phyloP scores from a whole-genome alignment of 768 basidiomycete species.

The Podaxis sp. region DNA sequence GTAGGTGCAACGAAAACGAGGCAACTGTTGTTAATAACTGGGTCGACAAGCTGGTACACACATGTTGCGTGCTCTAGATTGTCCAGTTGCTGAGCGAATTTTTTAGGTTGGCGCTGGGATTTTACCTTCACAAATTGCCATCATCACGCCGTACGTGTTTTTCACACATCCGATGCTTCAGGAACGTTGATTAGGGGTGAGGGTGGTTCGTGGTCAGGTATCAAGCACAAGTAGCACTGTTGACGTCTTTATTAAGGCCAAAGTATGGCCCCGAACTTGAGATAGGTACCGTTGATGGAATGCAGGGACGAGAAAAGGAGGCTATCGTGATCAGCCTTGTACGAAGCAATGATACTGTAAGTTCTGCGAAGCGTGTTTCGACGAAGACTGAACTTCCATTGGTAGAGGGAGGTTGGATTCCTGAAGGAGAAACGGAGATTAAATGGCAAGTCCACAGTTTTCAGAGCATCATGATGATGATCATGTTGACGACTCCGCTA shows the following conservation, averaged over 20 bases:
- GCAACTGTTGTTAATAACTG: slow-evolving; percentile 79
- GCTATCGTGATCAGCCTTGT: slow-evolving; percentile 92
- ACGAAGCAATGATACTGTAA: slow-evolving; percentile 80
- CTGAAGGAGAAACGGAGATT: slow-evolving; percentile 87
- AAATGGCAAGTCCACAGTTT: slow-evolving; percentile 53
- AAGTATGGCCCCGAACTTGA: slow-evolving; percentile 68
- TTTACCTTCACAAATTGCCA: slow-evolving; percentile 67
- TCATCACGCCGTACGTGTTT: slow-evolving; percentile 73
- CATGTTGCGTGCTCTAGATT: background rate
- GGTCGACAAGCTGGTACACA: slow-evolving; percentile 69
- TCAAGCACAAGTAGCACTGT: slow-evolving; percentile 88
- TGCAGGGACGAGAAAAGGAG: slow-evolving; percentile 97
- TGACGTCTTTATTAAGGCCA: slow-evolving; percentile 73
- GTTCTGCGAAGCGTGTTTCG: slow-evolving; percentile 11
- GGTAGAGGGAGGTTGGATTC: slow-evolving; percentile 87
- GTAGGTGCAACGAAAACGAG: slow-evolving; percentile 93
- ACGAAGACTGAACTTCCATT: slow-evolving; percentile 4
- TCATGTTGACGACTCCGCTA: slow-evolving; percentile 20
- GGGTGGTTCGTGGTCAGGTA: slow-evolving; percentile 44
- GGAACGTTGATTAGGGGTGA: background rate
- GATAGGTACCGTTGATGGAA: slow-evolving; percentile 93
- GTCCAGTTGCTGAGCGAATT: background rate
- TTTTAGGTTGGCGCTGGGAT: slow-evolving; percentile 58
- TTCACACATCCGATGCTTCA: background rate
- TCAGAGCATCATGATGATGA: slow-evolving; percentile 5